A percentile compares a stretch with the other conserved stretches of the same genome.
phyloP scores from a whole-genome alignment of 352 stramenopile species.

The Globisporangium yorkense region DNA sequence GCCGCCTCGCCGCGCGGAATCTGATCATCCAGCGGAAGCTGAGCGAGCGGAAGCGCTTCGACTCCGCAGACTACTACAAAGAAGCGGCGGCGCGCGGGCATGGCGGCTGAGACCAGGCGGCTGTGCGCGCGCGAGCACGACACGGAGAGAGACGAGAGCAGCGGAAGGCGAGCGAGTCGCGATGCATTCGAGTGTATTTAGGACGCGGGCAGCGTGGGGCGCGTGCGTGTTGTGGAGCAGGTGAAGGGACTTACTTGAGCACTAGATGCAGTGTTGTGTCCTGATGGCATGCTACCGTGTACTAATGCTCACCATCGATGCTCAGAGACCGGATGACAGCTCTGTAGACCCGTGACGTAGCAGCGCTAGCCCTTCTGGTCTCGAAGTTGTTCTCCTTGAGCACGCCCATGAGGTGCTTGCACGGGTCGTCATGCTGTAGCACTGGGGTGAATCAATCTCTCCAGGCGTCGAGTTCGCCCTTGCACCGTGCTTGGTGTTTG shows the following conservation, averaged over 20 bases:
- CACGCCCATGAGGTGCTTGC: too few relatives aligned
- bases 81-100: constrained; percentile 20
- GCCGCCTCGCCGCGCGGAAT: constrained; percentile 46
- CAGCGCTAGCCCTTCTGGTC: too few relatives aligned
- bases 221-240: neutral
- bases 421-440: too few relatives aligned
- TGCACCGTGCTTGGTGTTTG: too few relatives aligned
- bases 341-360: too few relatives aligned
- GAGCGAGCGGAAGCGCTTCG: constrained; percentile 66
- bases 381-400: too few relatives aligned
- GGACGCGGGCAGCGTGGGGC: neutral
- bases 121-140: neutral
- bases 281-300: too few relatives aligned
- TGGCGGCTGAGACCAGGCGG: neutral
- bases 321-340: too few relatives aligned
- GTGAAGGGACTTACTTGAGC: neutral
- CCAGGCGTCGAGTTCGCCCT: too few relatives aligned
- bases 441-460: too few relatives aligned
- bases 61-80: constrained; percentile 78
- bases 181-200: constrained; percentile 8
- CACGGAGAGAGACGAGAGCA: neutral
- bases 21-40: constrained; percentile 64
- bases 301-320: too few relatives aligned
- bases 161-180: neutral
- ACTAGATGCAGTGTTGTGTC: too few relatives aligned